Evolutionary conservation across 1,284 basidiomycete species (phyloP).

Genomic region (Trichosporon sp.): DNA sequence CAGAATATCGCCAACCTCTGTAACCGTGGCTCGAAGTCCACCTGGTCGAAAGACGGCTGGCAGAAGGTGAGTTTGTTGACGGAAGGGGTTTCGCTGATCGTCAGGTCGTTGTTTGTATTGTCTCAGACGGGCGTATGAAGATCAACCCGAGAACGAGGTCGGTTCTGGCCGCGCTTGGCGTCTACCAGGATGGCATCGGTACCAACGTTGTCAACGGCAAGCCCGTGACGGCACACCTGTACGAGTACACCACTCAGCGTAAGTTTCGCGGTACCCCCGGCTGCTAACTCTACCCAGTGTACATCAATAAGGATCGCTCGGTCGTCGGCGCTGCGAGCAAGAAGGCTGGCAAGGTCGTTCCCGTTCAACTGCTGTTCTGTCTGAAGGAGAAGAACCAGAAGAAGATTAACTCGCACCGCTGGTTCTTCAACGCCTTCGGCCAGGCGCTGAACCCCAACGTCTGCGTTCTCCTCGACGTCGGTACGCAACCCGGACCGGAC

Average conservation of each 20-base stretch:
- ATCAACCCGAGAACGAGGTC: slow-evolving; percentile 82
- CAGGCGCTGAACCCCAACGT: slow-evolving; percentile 71
- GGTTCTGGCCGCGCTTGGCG: slow-evolving; percentile 83
- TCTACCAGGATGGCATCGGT: slow-evolving; percentile 83
- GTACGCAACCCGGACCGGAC: slow-evolving; percentile 85
- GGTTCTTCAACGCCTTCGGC: slow-evolving; percentile 70
- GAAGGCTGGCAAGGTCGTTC: slow-evolving; percentile 64
- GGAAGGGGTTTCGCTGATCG: slow-evolving; percentile 58
- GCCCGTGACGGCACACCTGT: slow-evolving; percentile 86
- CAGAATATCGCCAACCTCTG: slow-evolving; percentile 65
- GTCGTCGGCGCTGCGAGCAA: slow-evolving; percentile 72
- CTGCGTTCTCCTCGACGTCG: slow-evolving; percentile 91
- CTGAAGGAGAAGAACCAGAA: slow-evolving; percentile 86
- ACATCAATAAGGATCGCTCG: slow-evolving; percentile 75
- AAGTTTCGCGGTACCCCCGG: slow-evolving; percentile 42
- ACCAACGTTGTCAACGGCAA: slow-evolving; percentile 87
- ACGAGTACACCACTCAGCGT: slow-evolving; percentile 92
- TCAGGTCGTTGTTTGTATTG: slow-evolving; percentile 62
- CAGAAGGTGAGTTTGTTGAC: slow-evolving; percentile 69
- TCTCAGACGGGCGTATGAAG: slow-evolving; percentile 78
- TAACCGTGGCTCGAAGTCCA: slow-evolving; percentile 65
- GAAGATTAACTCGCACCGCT: slow-evolving; percentile 78
- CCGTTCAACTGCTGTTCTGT: slow-evolving; percentile 91
- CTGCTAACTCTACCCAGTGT: slow-evolving; percentile 62
- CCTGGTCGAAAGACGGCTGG: slow-evolving; percentile 96